Evolutionary conservation across 116 monocot genomes (phyloP), one percentile per base, ranked within the genome.

Genomic region (Papilionanthe hybrid): DNA sequence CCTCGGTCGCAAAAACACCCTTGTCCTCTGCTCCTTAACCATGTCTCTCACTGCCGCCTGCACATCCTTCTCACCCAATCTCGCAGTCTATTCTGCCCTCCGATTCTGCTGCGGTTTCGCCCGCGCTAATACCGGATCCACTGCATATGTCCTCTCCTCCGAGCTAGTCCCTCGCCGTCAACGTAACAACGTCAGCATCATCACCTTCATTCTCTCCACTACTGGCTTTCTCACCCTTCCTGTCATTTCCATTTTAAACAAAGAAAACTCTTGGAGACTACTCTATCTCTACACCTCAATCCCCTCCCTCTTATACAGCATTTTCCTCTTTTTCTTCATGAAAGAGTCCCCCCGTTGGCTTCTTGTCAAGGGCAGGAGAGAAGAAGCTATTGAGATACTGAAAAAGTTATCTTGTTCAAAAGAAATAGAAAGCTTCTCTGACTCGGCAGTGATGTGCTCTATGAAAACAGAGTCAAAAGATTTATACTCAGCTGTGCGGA

Each of bases 151-250:
- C 32, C 92, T 92, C 80, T 81, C 89, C 65, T 83, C 87, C 7
- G 92, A 92, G 45, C 57, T 49, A 71, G 92, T 96, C 18, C 90
- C 91, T n/a, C 78, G 89, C 4, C 86, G 83, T 22, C 93, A 91
- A 89, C 88, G 96, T 2, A 90, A 90, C 60, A 85, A 83, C 11
- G 90, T 91, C 32, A 92, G 92, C 30, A 86, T 92, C 55, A 87
- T 86, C 68, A 91, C 90, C 69, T 92, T 96, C 92, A 88, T 96
- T 86, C 91, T 92, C 87, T 96, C 92, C 90, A 89, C 88, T 68
- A 8, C 87, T 6, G 96, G 96, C 8, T 96, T 89, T 82, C 85
- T 92, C 29, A 89, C 89, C 41, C 84, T 92, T 17, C 92, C 89
- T 1, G 30, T 80, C 7, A 80, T 92, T 13, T 87, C 92, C 10